Evolutionary conservation across 208 protist genomes (phyloP).

Genomic region (Porcisia deanei): DNA sequence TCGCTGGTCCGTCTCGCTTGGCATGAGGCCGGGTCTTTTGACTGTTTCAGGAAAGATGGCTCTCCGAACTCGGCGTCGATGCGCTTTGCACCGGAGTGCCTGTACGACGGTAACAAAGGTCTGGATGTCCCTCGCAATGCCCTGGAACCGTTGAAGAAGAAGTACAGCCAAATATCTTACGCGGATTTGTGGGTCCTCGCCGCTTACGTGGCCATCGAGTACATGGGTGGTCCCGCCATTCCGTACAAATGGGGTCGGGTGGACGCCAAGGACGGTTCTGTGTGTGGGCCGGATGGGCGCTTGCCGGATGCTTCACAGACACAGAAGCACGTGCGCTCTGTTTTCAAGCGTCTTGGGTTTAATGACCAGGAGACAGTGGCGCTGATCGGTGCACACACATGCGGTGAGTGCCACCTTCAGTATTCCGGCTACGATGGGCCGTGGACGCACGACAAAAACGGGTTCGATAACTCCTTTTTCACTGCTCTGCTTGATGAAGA

Average conservation of each 20-base stretch:
- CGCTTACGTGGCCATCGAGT: constrained; percentile 90
- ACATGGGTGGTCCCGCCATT: constrained; percentile 90
- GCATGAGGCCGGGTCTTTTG: constrained; percentile 75
- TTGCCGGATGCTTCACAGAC: constrained; percentile 87
- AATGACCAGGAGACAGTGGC: constrained; percentile 94
- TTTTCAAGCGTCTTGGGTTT: constrained; percentile 93
- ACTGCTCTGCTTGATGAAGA: constrained; percentile 75
- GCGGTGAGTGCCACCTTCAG: constrained; percentile 90
- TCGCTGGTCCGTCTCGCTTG: constrained; percentile 78
- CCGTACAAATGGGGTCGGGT: constrained; percentile 81
- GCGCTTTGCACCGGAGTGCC: constrained; percentile 80
- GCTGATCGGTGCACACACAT: constrained; percentile 91
- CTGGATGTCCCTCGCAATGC: constrained; percentile 77
- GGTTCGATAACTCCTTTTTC: constrained; percentile 94
- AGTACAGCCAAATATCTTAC: constrained; percentile 91
- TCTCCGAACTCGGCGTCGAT: constrained; percentile 74
- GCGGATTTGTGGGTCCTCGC: constrained; percentile 93
- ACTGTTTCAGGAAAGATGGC: constrained; percentile 65
- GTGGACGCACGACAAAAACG: constrained; percentile 90
- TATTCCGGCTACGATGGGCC: constrained; percentile 86
- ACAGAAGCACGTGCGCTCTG: constrained; percentile 75
- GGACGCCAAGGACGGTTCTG: constrained; percentile 74
- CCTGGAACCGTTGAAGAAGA: constrained; percentile 89
- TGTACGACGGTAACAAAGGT: constrained; percentile 84
- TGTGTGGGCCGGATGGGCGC: constrained; percentile 77